These are phyloP conservation scores for Podospora comata DNA, from an alignment of 495 filamentous ascomycete genomes.

Conservation along the genomic window DNA sequence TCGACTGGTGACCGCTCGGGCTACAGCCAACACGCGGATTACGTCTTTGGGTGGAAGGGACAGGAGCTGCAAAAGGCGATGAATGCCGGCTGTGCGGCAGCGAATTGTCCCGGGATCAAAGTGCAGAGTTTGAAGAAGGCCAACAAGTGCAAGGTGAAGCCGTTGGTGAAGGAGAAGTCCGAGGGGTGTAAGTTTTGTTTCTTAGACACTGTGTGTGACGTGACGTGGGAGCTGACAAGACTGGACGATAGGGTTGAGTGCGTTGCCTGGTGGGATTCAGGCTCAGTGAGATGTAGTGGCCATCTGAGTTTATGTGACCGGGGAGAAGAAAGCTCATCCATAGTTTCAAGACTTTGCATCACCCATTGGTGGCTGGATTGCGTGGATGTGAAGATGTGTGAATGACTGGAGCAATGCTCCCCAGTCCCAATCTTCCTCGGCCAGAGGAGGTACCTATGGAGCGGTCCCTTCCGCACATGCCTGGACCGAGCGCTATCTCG, in stretches of 20 bases:
- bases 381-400: too few relatives aligned
- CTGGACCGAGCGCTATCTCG: too few relatives aligned
- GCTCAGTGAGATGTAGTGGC: background rate
- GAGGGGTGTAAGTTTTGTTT: slow-evolving; percentile 33
- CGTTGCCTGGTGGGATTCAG: background rate
- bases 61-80: slow-evolving; percentile 33
- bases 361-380: too few relatives aligned
- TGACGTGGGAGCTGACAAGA: background rate
- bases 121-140: slow-evolving; percentile 33
- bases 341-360: too few relatives aligned
- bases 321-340: too few relatives aligned
- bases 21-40: slow-evolving; percentile 32
- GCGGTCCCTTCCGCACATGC: too few relatives aligned
- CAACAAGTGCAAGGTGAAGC: slow-evolving; percentile 30
- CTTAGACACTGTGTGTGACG: background rate
- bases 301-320: background rate
- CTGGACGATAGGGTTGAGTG: background rate
- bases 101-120: slow-evolving; percentile 31
- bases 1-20: slow-evolving; percentile 37
- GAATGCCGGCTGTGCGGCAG: slow-evolving; percentile 33
- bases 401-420: too few relatives aligned
- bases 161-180: slow-evolving; percentile 29
- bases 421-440: too few relatives aligned
- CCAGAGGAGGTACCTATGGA: too few relatives aligned
- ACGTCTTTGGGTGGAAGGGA: slow-evolving; percentile 35